A percentile compares a stretch with the other conserved stretches of the same genome.
phyloP scores from a whole-genome alignment of 495 filamentous ascomycete species.

The Penicillium ucsense region DNA sequence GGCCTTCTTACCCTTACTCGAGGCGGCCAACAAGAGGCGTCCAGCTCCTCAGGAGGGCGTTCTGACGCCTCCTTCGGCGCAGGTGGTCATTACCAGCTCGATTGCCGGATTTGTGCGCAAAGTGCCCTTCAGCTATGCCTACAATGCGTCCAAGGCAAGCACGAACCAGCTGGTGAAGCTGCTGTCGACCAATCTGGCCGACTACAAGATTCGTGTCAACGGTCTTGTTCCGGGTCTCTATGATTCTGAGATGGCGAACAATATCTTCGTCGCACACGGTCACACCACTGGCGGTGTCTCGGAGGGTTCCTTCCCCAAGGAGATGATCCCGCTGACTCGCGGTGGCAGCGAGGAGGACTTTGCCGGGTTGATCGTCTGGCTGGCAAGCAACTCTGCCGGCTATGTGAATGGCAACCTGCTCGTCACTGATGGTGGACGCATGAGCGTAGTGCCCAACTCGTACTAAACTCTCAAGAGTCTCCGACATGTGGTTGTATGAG shows the following conservation, averaged over 20 bases:
- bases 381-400: slow-evolving; percentile 50
- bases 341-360: slow-evolving; percentile 53
- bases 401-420: slow-evolving; percentile 52
- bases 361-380: slow-evolving; percentile 51
- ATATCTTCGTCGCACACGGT: slow-evolving; percentile 12
- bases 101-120: slow-evolving; percentile 50
- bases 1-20: slow-evolving; percentile 54
- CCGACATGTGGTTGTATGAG: no score
- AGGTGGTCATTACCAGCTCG: slow-evolving; percentile 55
- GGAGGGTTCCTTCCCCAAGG: slow-evolving; percentile 33
- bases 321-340: slow-evolving; percentile 41
- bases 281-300: slow-evolving; percentile 13
- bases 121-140: slow-evolving; percentile 49
- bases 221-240: slow-evolving; percentile 58
- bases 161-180: slow-evolving; percentile 56
- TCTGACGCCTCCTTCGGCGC: slow-evolving; percentile 43
- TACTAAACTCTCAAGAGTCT: slow-evolving; percentile 23
- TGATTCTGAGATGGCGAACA: slow-evolving; percentile 52
- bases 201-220: slow-evolving; percentile 55
- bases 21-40: slow-evolving; percentile 47
- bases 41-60: slow-evolving; percentile 20
- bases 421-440: slow-evolving; percentile 50
- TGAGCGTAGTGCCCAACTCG: slow-evolving; percentile 34
- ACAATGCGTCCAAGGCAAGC: slow-evolving; percentile 55
- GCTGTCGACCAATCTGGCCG: slow-evolving; percentile 40